phyloP scores from a whole-genome alignment of 306 rosid species.

The Cucurbita argyrosperma region DNA sequence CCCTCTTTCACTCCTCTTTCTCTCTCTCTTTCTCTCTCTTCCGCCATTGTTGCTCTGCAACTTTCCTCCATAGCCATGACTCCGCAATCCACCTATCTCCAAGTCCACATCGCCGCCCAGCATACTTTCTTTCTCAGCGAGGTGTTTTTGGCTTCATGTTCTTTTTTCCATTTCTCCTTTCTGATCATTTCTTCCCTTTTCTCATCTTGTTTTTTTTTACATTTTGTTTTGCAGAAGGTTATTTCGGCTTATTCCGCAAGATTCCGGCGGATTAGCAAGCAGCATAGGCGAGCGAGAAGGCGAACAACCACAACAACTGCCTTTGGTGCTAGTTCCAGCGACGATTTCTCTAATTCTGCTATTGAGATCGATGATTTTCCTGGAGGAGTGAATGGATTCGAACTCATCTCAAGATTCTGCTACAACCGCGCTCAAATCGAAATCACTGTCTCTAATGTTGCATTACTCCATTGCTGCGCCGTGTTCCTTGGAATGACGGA shows the following conservation, averaged over 20 bases:
- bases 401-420: conserved; percentile 48
- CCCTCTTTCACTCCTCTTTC: background rate
- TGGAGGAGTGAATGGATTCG: conserved; percentile 60
- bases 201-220: background rate
- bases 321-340: background rate
- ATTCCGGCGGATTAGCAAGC: background rate
- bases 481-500: conserved; percentile 54
- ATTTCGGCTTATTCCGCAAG: background rate
- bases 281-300: background rate
- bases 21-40: background rate
- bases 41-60: background rate
- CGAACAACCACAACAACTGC: background rate
- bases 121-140: background rate
- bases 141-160: background rate
- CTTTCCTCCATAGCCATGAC: background rate
- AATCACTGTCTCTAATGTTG: conserved; percentile 36
- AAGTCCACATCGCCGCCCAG: background rate
- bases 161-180: background rate
- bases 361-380: conserved; percentile 19
- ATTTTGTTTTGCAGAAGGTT: background rate
- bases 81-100: background rate
- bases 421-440: conserved; percentile 38
- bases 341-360: background rate
- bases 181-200: background rate
- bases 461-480: conserved; percentile 43